phyloP scores from a whole-genome alignment of 2,329 filamentous ascomycete genomes.

The Clonostachys solani region DNA sequence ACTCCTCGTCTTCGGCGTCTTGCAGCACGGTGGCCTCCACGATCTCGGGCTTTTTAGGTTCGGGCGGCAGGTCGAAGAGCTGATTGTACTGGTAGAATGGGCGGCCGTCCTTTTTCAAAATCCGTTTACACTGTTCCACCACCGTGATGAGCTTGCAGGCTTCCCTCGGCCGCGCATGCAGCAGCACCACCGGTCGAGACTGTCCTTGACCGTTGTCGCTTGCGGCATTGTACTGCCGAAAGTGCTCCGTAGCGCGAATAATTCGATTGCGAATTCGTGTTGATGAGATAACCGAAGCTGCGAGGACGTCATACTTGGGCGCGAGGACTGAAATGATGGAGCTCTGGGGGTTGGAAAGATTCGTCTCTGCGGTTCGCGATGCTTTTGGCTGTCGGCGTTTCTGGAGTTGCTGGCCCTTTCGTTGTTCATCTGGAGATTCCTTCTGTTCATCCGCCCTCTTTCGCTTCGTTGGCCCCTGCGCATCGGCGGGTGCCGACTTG shows the following conservation, averaged over 20 bases:
- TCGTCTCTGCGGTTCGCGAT: not conserved
- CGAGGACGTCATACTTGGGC: constrained; percentile 42
- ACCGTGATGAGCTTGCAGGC: constrained; percentile 65
- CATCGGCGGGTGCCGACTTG: not conserved
- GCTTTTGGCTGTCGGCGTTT: constrained; percentile 2
- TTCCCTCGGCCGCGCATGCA: constrained; percentile 45
- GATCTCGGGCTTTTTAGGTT: constrained; percentile 19
- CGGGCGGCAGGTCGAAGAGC: constrained; percentile 41
- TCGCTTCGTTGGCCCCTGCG: constrained; percentile 5
- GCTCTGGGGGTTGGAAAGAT: constrained; percentile 31
- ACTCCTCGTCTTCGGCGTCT: constrained; percentile 12
- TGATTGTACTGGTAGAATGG: constrained; percentile 55
- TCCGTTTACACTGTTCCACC: constrained; percentile 59
- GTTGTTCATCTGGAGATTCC: constrained; percentile 5
- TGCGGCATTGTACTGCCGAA: constrained; percentile 13
- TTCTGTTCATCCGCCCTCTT: constrained; percentile 5
- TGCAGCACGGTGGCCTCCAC: constrained; percentile 38
- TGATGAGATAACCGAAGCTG: constrained; percentile 54
- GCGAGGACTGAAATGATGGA: constrained; percentile 36
- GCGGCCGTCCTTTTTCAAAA: constrained; percentile 40
- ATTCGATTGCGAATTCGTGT: constrained; percentile 55
- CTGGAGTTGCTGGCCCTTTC: not conserved
- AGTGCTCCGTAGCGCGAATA: constrained; percentile 35
- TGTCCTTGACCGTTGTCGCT: not conserved
- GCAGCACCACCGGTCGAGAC: constrained; percentile 29